Evolutionary conservation across 2,329 filamentous ascomycete species (phyloP).

Genomic region (Helotiales sp.): DNA sequence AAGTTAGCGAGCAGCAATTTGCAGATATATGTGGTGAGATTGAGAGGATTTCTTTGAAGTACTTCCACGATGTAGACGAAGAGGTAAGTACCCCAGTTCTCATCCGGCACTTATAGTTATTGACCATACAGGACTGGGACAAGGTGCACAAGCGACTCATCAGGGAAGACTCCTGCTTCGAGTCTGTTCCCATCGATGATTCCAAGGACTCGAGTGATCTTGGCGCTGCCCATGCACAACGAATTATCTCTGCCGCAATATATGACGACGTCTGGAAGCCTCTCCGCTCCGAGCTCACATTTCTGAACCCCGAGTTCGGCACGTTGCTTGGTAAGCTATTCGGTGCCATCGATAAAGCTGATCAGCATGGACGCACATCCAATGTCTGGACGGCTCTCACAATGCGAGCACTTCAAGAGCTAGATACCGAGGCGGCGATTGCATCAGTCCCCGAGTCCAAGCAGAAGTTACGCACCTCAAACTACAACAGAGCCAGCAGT

Average conservation of each 20-base stretch:
- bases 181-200: slow-evolving; percentile 16
- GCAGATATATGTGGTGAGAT: slow-evolving; percentile 6
- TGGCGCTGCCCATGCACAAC: slow-evolving; percentile 17
- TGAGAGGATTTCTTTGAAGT: slow-evolving; percentile 6
- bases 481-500: slow-evolving; percentile 3
- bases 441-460: background rate
- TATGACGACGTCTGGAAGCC: slow-evolving; percentile 18
- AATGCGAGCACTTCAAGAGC: slow-evolving; percentile 14
- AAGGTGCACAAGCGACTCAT: slow-evolving; percentile 10
- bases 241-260: slow-evolving; percentile 18
- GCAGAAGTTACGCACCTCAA: background rate
- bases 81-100: slow-evolving; percentile 3
- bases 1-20: slow-evolving; percentile 8
- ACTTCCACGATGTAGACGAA: slow-evolving; percentile 12
- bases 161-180: slow-evolving; percentile 7
- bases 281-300: slow-evolving; percentile 9
- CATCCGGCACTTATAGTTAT: background rate
- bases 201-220: slow-evolving; percentile 15
- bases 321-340: slow-evolving; percentile 10
- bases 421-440: background rate
- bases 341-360: slow-evolving; percentile 4
- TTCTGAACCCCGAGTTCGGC: slow-evolving; percentile 7
- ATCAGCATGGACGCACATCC: slow-evolving; percentile 9
- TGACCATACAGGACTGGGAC: slow-evolving; percentile 14
- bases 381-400: slow-evolving; percentile 21